A percentile compares a stretch with the other conserved stretches of the same genome.
These are phyloP conservation scores for Ophidiomyces ophidiicola DNA, from an alignment of 2,329 filamentous ascomycete species.

Conservation along the genomic window DNA sequence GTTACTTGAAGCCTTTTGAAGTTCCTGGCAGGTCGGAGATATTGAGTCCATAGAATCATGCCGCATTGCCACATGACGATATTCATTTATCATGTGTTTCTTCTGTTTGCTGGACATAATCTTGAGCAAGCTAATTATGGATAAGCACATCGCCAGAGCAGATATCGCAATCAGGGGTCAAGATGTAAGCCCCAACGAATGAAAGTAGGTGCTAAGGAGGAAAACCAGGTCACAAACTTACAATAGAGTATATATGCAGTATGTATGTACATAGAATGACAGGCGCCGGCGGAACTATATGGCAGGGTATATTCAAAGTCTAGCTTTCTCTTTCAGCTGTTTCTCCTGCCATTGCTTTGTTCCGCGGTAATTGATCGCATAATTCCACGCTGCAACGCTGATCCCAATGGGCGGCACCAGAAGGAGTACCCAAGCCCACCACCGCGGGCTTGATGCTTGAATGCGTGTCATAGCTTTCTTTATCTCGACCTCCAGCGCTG, in stretches of 20 bases:
- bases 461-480: slow-evolving; percentile 53
- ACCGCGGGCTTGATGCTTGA: slow-evolving; percentile 52
- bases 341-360: slow-evolving; percentile 58
- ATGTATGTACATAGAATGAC: slow-evolving; percentile 10
- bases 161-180: neutral
- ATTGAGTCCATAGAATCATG: neutral
- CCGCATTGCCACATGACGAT: too few species aligned
- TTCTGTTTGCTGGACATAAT: neutral
- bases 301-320: slow-evolving; percentile 33
- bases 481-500: slow-evolving; percentile 57
- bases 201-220: slow-evolving; percentile 7
- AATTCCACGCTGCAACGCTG: slow-evolving; percentile 55
- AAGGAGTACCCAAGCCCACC: slow-evolving; percentile 68
- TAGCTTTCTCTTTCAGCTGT: slow-evolving; percentile 48
- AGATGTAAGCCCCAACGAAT: too few species aligned
- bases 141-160: neutral
- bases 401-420: slow-evolving; percentile 64
- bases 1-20: neutral
- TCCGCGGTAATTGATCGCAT: slow-evolving; percentile 58
- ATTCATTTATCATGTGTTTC: neutral
- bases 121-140: neutral
- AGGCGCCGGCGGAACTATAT: neutral
- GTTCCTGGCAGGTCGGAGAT: neutral
- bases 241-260: slow-evolving; percentile 7
- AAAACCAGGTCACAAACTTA: neutral